Conservation (phyloP, 164 flowering plant genomes). For the Tinospora cordifolia region DNA sequence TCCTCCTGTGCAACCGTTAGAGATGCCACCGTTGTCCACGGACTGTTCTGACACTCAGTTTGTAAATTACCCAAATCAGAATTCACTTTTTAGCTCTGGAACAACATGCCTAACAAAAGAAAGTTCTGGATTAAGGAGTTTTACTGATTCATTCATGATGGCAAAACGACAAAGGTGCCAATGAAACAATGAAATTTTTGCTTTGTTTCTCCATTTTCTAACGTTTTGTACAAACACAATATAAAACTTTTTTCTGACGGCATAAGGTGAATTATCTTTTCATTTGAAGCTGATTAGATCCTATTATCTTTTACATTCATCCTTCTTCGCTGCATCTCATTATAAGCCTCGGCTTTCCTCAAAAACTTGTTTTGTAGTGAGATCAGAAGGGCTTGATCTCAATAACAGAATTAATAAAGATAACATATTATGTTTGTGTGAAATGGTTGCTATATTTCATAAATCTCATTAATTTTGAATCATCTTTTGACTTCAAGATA, state of each 20-base stretch:
- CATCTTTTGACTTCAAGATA: neutral
- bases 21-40: constrained; percentile 41
- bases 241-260: neutral
- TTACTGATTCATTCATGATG: constrained; percentile 13
- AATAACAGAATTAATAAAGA: no score
- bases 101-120: constrained; percentile 19
- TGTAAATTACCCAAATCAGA: constrained; percentile 12
- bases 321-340: neutral
- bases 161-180: constrained; percentile 44
- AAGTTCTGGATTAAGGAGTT: constrained; percentile 16
- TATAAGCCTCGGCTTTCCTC: neutral
- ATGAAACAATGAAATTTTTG: constrained; percentile 11
- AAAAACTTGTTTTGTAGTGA: no score
- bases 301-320: neutral
- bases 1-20: constrained; percentile 45
- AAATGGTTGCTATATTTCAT: neutral
- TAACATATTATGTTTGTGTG: neutral
- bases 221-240: constrained; percentile 17
- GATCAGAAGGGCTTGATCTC: no score
- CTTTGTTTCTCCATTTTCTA: neutral
- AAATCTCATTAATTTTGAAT: neutral
- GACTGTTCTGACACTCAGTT: constrained; percentile 19
- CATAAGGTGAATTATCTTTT: constrained; percentile 25
- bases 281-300: neutral
- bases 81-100: constrained; percentile 10